These are phyloP conservation scores for Amaranthus cruentus DNA, from an alignment of 148 eudicot species.

Conservation along the genomic window DNA sequence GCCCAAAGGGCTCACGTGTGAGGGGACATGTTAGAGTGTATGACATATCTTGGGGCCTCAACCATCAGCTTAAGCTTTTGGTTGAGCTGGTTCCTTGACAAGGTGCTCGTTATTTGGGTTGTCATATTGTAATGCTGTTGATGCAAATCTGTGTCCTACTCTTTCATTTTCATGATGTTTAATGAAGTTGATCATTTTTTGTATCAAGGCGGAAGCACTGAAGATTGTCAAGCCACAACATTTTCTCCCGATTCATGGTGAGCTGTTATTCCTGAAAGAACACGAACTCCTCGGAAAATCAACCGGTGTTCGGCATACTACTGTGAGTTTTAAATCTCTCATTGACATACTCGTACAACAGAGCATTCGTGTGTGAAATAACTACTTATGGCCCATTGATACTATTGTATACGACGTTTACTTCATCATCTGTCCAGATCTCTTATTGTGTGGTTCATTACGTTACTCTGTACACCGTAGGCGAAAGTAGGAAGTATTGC, in stretches of 20 bases:
- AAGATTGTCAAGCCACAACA: constrained; percentile 97
- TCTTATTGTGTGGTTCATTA: neutral
- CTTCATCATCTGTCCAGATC: constrained; percentile 3
- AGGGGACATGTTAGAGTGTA: no score
- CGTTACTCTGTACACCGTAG: neutral
- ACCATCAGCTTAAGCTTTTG: no score
- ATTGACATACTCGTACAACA: neutral
- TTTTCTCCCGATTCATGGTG: constrained; percentile 96
- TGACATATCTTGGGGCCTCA: no score
- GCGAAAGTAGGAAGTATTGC: neutral
- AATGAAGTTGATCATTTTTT: constrained; percentile 7
- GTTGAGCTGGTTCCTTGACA: no score
- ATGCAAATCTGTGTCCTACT: neutral
- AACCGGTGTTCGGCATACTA: constrained; percentile 82
- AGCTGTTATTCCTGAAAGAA: constrained; percentile 89
- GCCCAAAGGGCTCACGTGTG: no score
- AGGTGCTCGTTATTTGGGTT: neutral
- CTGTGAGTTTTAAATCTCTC: constrained; percentile 53
- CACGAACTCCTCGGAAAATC: constrained; percentile 93
- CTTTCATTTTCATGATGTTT: neutral
- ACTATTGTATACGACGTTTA: neutral
- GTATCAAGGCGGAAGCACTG: constrained; percentile 75
- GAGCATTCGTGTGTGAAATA: neutral
- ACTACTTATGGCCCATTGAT: neutral
- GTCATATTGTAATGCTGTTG: neutral